Percentiles rank a stretch among this genome's conserved stretches.
Conservation (phyloP, 305 asterid species). For the Striga hermonthica region DNA sequence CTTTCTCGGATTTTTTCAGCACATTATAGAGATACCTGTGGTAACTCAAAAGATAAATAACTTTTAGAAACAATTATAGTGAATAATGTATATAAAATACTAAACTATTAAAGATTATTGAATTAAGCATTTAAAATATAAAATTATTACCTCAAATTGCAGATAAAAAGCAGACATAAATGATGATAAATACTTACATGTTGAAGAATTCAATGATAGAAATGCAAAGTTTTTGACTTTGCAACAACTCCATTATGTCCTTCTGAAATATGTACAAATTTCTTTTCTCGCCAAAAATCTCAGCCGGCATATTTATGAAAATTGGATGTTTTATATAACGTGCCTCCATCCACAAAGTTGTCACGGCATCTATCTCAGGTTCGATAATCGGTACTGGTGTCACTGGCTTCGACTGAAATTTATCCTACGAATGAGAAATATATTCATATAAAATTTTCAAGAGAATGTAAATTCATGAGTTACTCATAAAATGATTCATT, state of each 20-base stretch:
- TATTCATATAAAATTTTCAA: not conserved
- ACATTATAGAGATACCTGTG: no score
- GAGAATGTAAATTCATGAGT: not conserved
- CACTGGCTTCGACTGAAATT: no score
- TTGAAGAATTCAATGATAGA: not conserved
- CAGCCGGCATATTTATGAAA: not conserved
- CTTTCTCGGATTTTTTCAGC: no score
- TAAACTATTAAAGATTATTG: no score
- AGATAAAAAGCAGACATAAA: not conserved
- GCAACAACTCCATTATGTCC: conserved; percentile 1
- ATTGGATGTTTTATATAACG: not conserved
- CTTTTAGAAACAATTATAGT: no score
- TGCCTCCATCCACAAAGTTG: not conserved
- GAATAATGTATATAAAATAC: not conserved
- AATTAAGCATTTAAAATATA: no score
- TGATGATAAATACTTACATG: not conserved
- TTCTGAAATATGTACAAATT: not conserved
- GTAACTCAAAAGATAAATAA: no score
- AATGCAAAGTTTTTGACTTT: not conserved
- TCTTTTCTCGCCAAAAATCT: not conserved
- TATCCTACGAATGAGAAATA: not conserved
- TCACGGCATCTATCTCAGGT: not conserved
- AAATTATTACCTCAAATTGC: no score
- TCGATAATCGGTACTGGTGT: not conserved
- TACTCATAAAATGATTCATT: not conserved